These are phyloP conservation scores for Neurospora sp. DNA, from an alignment of 2,329 filamentous ascomycete species.

Conservation along the genomic window DNA sequence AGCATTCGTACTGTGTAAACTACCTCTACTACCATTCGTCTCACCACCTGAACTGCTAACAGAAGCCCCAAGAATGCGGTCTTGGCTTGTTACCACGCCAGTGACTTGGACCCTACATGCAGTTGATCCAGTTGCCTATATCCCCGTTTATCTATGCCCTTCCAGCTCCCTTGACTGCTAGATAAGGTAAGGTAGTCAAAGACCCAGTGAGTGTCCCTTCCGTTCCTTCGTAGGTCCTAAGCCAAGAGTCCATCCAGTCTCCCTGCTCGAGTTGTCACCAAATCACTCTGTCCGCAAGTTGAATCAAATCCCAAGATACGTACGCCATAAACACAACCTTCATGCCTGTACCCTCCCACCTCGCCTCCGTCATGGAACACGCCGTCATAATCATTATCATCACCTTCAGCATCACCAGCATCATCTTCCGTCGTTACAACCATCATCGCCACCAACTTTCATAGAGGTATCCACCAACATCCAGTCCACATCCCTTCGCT, in stretches of 20 bases:
- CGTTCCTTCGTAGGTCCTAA: neutral
- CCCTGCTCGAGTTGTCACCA: too few species aligned
- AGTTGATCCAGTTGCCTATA: neutral
- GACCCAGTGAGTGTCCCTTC: neutral
- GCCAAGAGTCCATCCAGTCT: neutral
- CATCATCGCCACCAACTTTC: neutral
- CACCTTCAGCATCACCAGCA: neutral
- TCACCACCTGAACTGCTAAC: neutral
- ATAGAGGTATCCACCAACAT: neutral
- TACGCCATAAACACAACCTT: neutral
- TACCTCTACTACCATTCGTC: neutral
- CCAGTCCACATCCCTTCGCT: neutral
- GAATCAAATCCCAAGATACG: neutral
- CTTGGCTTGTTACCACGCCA: neutral
- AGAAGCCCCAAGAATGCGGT: neutral
- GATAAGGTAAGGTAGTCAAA: neutral
- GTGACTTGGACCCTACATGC: neutral
- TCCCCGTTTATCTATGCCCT: neutral
- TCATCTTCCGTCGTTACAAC: neutral
- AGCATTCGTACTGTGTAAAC: neutral
- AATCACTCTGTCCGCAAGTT: neutral
- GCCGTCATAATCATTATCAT: neutral
- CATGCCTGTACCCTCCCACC: neutral
- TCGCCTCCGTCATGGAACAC: neutral
- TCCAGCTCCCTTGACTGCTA: neutral